Conservation (phyloP, 2,329 filamentous ascomycete species). For the Cyanodermella asteris region DNA sequence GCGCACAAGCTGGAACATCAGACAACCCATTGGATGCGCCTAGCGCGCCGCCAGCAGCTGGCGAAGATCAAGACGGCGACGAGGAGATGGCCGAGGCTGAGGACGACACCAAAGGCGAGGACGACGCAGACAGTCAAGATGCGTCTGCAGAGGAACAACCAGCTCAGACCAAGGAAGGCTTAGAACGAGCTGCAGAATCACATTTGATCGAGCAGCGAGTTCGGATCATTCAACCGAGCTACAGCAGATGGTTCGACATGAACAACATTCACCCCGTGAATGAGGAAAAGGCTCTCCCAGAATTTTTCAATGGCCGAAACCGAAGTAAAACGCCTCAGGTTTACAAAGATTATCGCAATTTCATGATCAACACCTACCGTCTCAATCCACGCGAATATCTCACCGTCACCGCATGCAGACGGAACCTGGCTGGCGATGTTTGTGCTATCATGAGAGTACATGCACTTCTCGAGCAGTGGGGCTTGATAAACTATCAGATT, state of each 20-base stretch:
- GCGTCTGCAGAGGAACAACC: slow-evolving; percentile 30
- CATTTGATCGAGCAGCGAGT: slow-evolving; percentile 73
- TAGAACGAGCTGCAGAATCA: slow-evolving; percentile 72
- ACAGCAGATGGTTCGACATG: slow-evolving; percentile 99
- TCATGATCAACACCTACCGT: slow-evolving; percentile 99
- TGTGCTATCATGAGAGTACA: slow-evolving; percentile 99
- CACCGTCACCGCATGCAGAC: slow-evolving; percentile 84
- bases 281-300: slow-evolving; percentile 82
- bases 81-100: slow-evolving; percentile 8
- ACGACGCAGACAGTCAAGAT: slow-evolving; percentile 16
- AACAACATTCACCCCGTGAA: slow-evolving; percentile 59
- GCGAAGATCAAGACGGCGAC: slow-evolving; percentile 6
- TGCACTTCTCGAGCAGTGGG: slow-evolving; percentile 95
- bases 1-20: slow-evolving; percentile 5
- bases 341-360: slow-evolving; percentile 97
- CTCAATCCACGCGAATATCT: slow-evolving; percentile 90
- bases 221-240: slow-evolving; percentile 91
- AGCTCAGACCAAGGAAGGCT: slow-evolving; percentile 53
- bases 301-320: slow-evolving; percentile 97
- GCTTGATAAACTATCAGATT: slow-evolving; percentile 98
- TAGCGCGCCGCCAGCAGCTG: slow-evolving; percentile 6
- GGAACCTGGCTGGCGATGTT: slow-evolving; percentile 89
- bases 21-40: slow-evolving; percentile 9
- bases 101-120: slow-evolving; percentile 3
- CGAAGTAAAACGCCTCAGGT: slow-evolving; percentile 92